These are phyloP conservation scores for Pseudozyma thailandica DNA, from an alignment of 1,284 basidiomycete species.

Conservation along the genomic window DNA sequence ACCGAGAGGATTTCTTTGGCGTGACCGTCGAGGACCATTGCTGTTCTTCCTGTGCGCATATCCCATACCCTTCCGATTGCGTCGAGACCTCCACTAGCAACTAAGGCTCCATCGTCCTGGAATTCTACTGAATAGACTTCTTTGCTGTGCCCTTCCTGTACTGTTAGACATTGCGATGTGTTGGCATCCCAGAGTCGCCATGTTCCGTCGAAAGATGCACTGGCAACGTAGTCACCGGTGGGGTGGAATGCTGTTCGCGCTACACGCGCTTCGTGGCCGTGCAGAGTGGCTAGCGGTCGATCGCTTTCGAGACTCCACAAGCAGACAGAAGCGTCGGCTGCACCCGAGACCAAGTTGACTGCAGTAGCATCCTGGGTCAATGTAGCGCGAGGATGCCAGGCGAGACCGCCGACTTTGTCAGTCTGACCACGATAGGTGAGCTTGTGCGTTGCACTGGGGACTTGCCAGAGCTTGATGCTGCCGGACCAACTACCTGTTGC, in stretches of 20 bases:
- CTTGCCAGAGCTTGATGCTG: slow-evolving; percentile 90
- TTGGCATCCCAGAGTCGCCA: slow-evolving; percentile 96
- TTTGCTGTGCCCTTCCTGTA: slow-evolving; percentile 97
- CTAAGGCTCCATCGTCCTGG: slow-evolving; percentile 91
- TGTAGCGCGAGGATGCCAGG: slow-evolving; percentile 96
- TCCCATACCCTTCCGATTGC: slow-evolving; percentile 98
- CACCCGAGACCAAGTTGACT: slow-evolving; percentile 90
- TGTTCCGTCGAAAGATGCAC: slow-evolving; percentile 96
- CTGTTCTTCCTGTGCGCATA: slow-evolving; percentile 89
- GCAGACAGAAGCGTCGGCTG: slow-evolving; percentile 84
- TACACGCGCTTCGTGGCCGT: slow-evolving; percentile 89
- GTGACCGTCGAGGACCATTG: slow-evolving; percentile 98
- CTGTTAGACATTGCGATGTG: slow-evolving; percentile 80
- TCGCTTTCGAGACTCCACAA: slow-evolving; percentile 84
- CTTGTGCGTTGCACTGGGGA: slow-evolving; percentile 74
- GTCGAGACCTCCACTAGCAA: slow-evolving; percentile 93
- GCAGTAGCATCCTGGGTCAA: slow-evolving; percentile 76
- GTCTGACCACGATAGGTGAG: slow-evolving; percentile 75
- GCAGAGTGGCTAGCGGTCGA: slow-evolving; percentile 80
- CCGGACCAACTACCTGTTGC: slow-evolving; percentile 97
- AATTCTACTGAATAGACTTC: slow-evolving; percentile 96
- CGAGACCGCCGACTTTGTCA: slow-evolving; percentile 92
- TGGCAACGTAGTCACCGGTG: slow-evolving; percentile 88
- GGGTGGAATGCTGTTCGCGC: slow-evolving; percentile 96
- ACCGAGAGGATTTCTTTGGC: slow-evolving; percentile 91